Percentiles rank a stretch among this genome's conserved stretches.
phyloP scores from a whole-genome alignment of 2,329 filamentous ascomycete genomes.

The Sporothrix phasma region DNA sequence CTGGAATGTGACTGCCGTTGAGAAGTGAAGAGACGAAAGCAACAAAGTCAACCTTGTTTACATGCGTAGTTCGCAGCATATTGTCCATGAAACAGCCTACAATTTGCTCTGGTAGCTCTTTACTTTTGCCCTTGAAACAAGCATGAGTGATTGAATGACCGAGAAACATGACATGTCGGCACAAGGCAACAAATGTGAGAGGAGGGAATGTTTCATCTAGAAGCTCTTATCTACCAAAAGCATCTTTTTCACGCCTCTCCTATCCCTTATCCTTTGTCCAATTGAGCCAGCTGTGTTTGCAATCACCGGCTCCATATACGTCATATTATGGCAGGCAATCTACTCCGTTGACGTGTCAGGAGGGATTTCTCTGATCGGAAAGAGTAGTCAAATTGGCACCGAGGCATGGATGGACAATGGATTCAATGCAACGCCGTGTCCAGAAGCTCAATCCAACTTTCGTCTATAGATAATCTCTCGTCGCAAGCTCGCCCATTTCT shows the following conservation, averaged over 20 bases:
- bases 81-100: no score
- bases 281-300: background rate
- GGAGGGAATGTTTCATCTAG: no score
- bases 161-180: no score
- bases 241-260: background rate
- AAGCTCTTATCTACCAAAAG: no score
- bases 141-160: no score
- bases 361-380: background rate
- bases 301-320: background rate
- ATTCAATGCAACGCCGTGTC: background rate
- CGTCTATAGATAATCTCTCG: background rate
- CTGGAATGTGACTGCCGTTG: background rate
- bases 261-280: background rate
- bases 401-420: background rate
- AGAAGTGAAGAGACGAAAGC: background rate
- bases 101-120: no score
- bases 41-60: background rate
- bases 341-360: background rate
- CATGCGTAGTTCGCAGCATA: no score
- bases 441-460: background rate
- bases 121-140: no score
- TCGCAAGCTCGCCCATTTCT: background rate
- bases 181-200: no score
- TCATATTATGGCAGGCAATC: background rate
- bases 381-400: background rate